phyloP scores from a whole-genome alignment of 768 basidiomycete species.

The Boletus subcaerulescens region DNA sequence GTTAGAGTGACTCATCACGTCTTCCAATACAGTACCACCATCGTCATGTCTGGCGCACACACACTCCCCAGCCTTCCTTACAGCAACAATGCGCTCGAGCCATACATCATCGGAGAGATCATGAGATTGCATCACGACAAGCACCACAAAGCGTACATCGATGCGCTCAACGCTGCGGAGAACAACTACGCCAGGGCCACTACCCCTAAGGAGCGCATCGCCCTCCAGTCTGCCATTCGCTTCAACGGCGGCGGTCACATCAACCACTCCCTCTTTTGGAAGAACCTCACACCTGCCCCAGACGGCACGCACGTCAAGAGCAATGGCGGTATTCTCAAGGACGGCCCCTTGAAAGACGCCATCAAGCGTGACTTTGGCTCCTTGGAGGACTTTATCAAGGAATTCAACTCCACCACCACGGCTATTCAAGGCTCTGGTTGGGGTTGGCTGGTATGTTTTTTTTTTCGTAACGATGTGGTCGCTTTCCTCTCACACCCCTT shows the following conservation, averaged over 20 bases:
- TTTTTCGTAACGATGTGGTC: not conserved
- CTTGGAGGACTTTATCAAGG: constrained; percentile 69
- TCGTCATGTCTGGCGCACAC: constrained; percentile 44
- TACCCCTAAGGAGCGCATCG: constrained; percentile 53
- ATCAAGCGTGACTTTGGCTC: constrained; percentile 66
- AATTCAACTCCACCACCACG: constrained; percentile 82
- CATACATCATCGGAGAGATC: constrained; percentile 85
- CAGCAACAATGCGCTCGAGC: constrained; percentile 87
- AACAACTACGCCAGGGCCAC: constrained; percentile 64
- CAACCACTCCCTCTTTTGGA: constrained; percentile 97
- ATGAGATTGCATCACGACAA: constrained; percentile 95
- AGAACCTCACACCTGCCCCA: constrained; percentile 74
- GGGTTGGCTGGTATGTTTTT: constrained; percentile 85
- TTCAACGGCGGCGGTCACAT: constrained; percentile 54
- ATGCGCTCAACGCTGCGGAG: constrained; percentile 67
- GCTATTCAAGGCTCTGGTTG: constrained; percentile 93
- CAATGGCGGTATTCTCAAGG: constrained; percentile 56
- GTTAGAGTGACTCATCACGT: constrained; percentile 1
- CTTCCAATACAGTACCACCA: not conserved
- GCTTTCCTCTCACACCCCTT: not conserved
- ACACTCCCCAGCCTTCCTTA: constrained; percentile 77
- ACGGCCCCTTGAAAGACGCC: constrained; percentile 68
- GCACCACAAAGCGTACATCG: constrained; percentile 96
- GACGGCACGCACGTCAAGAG: constrained; percentile 52
- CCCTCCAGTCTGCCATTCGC: constrained; percentile 24